Evolutionary conservation across 305 asterid genomes (phyloP), one percentile per base, ranked within the genome.

Genomic region (Rubia tinctorum): DNA sequence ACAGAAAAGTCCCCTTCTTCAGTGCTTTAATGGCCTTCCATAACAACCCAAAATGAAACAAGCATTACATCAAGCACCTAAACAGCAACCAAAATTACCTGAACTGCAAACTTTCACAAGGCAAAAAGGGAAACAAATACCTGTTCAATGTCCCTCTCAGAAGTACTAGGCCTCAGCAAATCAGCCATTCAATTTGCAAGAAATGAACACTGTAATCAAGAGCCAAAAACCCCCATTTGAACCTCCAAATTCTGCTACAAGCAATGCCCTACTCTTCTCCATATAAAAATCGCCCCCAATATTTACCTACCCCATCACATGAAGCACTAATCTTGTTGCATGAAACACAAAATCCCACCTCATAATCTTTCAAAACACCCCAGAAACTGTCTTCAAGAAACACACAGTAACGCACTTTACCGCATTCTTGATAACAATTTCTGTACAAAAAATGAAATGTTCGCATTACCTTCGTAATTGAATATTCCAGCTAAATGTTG

Each of bases 101-200:
- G 3, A 34, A 34, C 39, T 34, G 8, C 8, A 70, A n/a, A 15
- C 30, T n/a, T 49, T 60, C 5, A 6, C 27, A 20, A 60, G 23
- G 39, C 30, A 58, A 45, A 69, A 72, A 7, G 22, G 67, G 51
- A 44, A 63, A 23, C 25, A 55, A 73, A 44, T 85, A 93, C 98
- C 96, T 89, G 98, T 53, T 93, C 98, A 70, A 79, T 66, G 82
- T 93, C 98, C 82, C 93, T 87, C 67, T 93, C 97, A 13, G 79
- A 86, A 71, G 84, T 71, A 83, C 87, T 81, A 81, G 85, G 86
- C 91, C 88, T 87, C 77, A 88, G 91, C 80, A 81, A 74, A 85
- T 88, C 97, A 87, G 97, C 98, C 98, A 93, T 93, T 91, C 92
- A 93, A 83, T 84, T 87, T 83, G 82, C 86, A 82, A 86, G 80